Base-by-base conservation (phyloP, 257 asterid genomes). In the Fraxinus anomala region DNA sequence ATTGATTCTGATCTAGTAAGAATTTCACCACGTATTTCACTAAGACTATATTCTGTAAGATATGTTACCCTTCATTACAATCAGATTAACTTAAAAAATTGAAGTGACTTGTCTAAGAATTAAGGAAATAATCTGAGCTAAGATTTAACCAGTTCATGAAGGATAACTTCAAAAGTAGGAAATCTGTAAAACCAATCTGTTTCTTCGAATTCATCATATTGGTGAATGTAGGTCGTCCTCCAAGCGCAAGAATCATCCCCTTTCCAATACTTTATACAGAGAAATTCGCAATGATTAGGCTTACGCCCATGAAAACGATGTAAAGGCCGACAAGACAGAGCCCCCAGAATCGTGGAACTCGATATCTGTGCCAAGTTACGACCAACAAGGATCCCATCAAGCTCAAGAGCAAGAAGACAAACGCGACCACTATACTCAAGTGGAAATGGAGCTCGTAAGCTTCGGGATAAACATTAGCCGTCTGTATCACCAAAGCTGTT, bases 281-380 rank as follows among this genome's bases (percentile, higher is more conserved):
- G 83, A 90, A 89, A 54, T 70, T 84, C 14, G 97, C 99, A 76
- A 93, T 88, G 77, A 92, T 56, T 34, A 93, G 79, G 81, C 96
- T 96, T 21, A 87, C 83, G 47, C 77, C 72, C 86, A 93, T 89
- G 89, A 96, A 96, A 59, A 88, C 69, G 37, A 87, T 51, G 61
- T 96, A 96, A 68, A 96, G 92, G 68, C 88, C 96, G 11, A 96
- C 98, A 74, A 96, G 99, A 87, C 97, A 96, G 83, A 89, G 90
- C 5, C 99, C 99, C 99, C 99, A 96, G 86, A 90, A 96, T 75
- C 96, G 89, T 36, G 99, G 97, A 26, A 96, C 97, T 78, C 98
- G 89, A 82, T 92, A 96, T 36, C 98, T 87, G 76, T 84, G 42
- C 99, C 99, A 93, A 4, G 94, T 93, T 21, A 96, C 98, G 3